A percentile compares a stretch with the other conserved stretches of the same genome.
Conservation (phyloP, 169 alveolate species). For the Plasmodium chabaudi region DNA sequence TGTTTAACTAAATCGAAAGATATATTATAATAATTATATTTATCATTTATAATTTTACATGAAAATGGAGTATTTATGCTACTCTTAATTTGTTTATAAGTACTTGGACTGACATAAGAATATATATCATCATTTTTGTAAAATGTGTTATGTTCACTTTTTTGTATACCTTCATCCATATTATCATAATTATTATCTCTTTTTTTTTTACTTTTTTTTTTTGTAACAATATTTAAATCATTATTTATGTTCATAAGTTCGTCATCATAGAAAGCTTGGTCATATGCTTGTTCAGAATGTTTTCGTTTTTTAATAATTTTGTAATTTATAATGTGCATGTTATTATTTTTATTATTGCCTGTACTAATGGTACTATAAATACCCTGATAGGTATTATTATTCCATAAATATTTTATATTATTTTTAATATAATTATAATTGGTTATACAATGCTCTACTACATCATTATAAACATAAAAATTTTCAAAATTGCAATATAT, state of each 20-base stretch:
- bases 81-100: slow-evolving; percentile 51
- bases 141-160: not conserved
- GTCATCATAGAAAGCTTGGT: slow-evolving; percentile 10
- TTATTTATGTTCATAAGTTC: slow-evolving; percentile 7
- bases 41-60: slow-evolving; percentile 62
- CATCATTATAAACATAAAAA: slow-evolving; percentile 73
- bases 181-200: not conserved
- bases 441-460: slow-evolving; percentile 26
- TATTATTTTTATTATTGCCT: not conserved
- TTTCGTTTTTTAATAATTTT: slow-evolving; percentile 57
- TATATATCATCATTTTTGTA: slow-evolving; percentile 7
- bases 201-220: slow-evolving; percentile 57
- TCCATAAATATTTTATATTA: slow-evolving; percentile 57
- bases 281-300: slow-evolving; percentile 8
- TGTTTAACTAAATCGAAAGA: slow-evolving; percentile 67
- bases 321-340: slow-evolving; percentile 29
- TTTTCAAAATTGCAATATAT: slow-evolving; percentile 58
- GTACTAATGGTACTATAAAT: not conserved
- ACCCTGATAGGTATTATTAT: not conserved
- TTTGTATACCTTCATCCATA: slow-evolving; percentile 12
- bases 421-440: slow-evolving; percentile 18
- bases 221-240: slow-evolving; percentile 2
- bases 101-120: slow-evolving; percentile 43
- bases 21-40: slow-evolving; percentile 44
- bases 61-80: slow-evolving; percentile 72